These are phyloP conservation scores for Colletotrichum sp. DNA, from an alignment of 2,329 filamentous ascomycete species.

Conservation along the genomic window DNA sequence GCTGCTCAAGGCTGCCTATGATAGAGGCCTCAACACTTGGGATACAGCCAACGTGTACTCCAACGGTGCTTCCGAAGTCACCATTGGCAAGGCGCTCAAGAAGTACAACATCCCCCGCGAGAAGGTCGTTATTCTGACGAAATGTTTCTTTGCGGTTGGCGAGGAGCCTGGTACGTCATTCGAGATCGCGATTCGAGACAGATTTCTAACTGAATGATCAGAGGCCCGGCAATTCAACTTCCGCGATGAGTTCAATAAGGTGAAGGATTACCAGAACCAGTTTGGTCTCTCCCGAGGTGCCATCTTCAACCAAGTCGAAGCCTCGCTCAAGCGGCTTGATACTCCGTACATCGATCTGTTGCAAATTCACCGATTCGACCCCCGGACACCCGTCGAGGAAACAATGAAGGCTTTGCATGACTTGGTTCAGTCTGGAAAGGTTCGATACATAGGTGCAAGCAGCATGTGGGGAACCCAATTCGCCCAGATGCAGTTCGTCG, in stretches of 20 bases:
- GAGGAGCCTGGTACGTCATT: constrained; percentile 42
- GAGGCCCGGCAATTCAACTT: constrained; percentile 27
- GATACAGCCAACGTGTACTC: constrained; percentile 61
- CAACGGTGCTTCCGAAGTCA: constrained; percentile 58
- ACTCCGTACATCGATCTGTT: constrained; percentile 65
- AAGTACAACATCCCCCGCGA: constrained; percentile 62
- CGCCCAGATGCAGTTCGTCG: constrained; percentile 53
- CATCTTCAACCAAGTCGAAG: constrained; percentile 70
- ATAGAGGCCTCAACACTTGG: constrained; percentile 67
- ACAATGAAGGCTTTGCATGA: constrained; percentile 70
- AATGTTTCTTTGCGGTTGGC: constrained; percentile 56
- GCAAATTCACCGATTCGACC: constrained; percentile 65
- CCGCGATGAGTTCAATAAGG: constrained; percentile 20
- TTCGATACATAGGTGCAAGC: constrained; percentile 58
- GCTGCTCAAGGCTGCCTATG: constrained; percentile 68
- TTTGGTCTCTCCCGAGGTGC: constrained; percentile 65
- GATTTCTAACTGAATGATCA: not conserved
- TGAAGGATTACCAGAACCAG: constrained; percentile 33
- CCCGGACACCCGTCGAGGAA: constrained; percentile 56
- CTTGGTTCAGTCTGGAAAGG: constrained; percentile 61
- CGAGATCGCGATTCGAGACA: not conserved
- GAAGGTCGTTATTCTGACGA: constrained; percentile 63
- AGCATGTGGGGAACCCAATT: constrained; percentile 56
- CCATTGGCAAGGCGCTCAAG: constrained; percentile 65
- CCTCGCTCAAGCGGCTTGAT: constrained; percentile 58